A percentile compares a stretch with the other conserved stretches of the same genome.
Evolutionary conservation across 2,329 filamentous ascomycete species (phyloP).

Genomic region (Calonectria pteridis): DNA sequence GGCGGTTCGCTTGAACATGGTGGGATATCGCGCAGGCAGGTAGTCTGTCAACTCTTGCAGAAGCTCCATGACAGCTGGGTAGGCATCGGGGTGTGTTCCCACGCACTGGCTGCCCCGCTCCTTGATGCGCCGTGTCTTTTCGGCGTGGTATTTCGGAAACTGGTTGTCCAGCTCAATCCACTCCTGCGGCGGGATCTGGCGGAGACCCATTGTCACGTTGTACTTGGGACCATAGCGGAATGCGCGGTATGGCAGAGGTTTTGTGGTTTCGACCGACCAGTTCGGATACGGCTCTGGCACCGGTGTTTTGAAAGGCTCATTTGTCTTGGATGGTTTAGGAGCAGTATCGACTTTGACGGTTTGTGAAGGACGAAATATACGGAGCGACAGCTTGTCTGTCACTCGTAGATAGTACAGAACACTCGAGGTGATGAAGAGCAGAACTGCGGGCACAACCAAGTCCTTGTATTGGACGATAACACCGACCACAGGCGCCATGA

Average conservation of each 20-base stretch:
- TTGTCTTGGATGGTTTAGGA: conserved; percentile 22
- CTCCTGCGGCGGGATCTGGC: conserved; percentile 76
- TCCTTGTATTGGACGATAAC: not conserved
- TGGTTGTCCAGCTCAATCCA: conserved; percentile 91
- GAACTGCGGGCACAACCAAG: conserved; percentile 8
- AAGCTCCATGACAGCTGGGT: conserved; percentile 79
- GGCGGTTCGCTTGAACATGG: conserved; percentile 72
- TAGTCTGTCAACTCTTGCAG: conserved; percentile 80
- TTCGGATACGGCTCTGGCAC: conserved; percentile 71
- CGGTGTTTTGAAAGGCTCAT: conserved; percentile 67
- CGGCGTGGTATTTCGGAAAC: conserved; percentile 77
- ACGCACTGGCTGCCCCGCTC: conserved; percentile 78
- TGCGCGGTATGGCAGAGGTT: conserved; percentile 81
- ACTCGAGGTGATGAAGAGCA: conserved; percentile 17
- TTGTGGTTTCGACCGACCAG: conserved; percentile 77
- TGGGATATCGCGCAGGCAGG: conserved; percentile 81
- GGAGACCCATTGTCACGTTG: conserved; percentile 81
- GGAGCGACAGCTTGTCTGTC: not conserved
- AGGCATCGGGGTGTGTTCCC: conserved; percentile 76
- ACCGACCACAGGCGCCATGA: conserved; percentile 12
- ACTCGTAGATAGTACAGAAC: conserved; percentile 20
- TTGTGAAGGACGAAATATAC: not conserved
- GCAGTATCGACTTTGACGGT: conserved; percentile 7
- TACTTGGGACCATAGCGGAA: conserved; percentile 84
- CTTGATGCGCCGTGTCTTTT: conserved; percentile 76